Percentiles rank a stretch among this genome's conserved stretches.
phyloP scores from a whole-genome alignment of 495 filamentous ascomycete genomes.

The Polyplosphaeria fusca region DNA sequence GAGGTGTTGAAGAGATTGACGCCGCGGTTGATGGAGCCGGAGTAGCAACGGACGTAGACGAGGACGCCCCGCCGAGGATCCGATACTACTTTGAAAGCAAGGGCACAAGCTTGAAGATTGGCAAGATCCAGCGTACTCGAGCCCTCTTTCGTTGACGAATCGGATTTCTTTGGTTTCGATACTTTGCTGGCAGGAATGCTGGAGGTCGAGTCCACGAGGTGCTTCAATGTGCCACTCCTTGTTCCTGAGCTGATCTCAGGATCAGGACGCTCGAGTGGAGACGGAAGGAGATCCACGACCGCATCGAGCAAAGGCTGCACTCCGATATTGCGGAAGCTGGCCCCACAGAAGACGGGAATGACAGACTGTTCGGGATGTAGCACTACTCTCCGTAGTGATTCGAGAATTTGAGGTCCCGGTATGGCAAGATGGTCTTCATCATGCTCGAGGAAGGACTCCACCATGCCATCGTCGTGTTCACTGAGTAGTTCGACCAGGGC shows the following conservation, averaged over 20 bases:
- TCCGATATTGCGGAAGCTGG: slow-evolving; percentile 90
- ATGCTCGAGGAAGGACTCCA: slow-evolving; percentile 76
- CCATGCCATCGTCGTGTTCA: slow-evolving; percentile 80
- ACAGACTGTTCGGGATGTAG: slow-evolving; percentile 55
- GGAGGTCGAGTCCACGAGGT: slow-evolving; percentile 43
- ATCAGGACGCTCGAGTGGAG: slow-evolving; percentile 72
- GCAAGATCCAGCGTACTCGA: slow-evolving; percentile 48
- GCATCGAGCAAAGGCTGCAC: slow-evolving; percentile 91
- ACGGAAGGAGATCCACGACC: slow-evolving; percentile 80
- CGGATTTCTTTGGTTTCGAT: slow-evolving; percentile 41
- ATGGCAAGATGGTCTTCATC: slow-evolving; percentile 71
- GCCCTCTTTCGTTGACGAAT: slow-evolving; percentile 36
- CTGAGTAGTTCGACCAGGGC: slow-evolving; percentile 79
- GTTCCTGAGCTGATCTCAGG: slow-evolving; percentile 68
- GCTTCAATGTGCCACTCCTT: slow-evolving; percentile 49
- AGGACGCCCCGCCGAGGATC: slow-evolving; percentile 82
- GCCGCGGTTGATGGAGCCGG: slow-evolving; percentile 71
- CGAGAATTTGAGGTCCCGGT: slow-evolving; percentile 59
- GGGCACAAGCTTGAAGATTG: slow-evolving; percentile 68
- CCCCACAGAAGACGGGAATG: slow-evolving; percentile 85
- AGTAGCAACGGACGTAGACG: slow-evolving; percentile 90
- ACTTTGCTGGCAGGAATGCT: background rate
- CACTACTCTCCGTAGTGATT: slow-evolving; percentile 70
- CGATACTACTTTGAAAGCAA: slow-evolving; percentile 97
- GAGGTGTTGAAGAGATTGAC: slow-evolving; percentile 83